Conservation (phyloP, 2,329 filamentous ascomycete species). For the Alternaria rosae region DNA sequence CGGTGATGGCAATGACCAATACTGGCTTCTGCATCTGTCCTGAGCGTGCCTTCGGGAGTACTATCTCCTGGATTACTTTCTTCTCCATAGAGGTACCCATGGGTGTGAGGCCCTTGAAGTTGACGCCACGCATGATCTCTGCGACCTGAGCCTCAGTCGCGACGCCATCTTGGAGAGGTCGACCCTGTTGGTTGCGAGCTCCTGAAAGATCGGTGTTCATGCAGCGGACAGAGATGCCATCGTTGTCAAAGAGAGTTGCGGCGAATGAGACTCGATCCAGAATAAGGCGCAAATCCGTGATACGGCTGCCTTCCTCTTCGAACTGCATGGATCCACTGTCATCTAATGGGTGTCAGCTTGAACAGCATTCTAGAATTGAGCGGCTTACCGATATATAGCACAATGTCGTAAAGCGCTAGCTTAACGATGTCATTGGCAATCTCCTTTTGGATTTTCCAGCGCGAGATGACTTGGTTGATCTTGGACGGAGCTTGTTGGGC, state of each 20-base stretch:
- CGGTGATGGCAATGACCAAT: slow-evolving; percentile 70
- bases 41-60: slow-evolving; percentile 61
- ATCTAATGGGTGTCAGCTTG: slow-evolving; percentile 52
- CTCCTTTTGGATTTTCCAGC: slow-evolving; percentile 66
- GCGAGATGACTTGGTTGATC: slow-evolving; percentile 63
- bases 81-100: slow-evolving; percentile 69
- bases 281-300: slow-evolving; percentile 71
- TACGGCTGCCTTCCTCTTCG: slow-evolving; percentile 70
- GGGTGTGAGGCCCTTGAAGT: slow-evolving; percentile 71
- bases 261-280: slow-evolving; percentile 69
- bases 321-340: slow-evolving; percentile 75
- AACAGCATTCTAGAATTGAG: not conserved
- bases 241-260: slow-evolving; percentile 72
- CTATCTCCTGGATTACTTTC: slow-evolving; percentile 69
- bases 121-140: slow-evolving; percentile 63
- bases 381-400: slow-evolving; percentile 63
- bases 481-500: slow-evolving; percentile 58
- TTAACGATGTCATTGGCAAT: slow-evolving; percentile 70
- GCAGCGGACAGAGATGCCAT: slow-evolving; percentile 72
- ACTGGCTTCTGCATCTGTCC: slow-evolving; percentile 68
- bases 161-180: slow-evolving; percentile 62
- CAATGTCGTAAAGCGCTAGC: slow-evolving; percentile 67
- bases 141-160: slow-evolving; percentile 65
- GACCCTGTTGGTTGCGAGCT: slow-evolving; percentile 35
- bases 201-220: slow-evolving; percentile 66